Evolutionary conservation across 495 filamentous ascomycete genomes (phyloP), one percentile per base, ranked within the genome.

Genomic region (Aspergillus saccharolyticus): DNA sequence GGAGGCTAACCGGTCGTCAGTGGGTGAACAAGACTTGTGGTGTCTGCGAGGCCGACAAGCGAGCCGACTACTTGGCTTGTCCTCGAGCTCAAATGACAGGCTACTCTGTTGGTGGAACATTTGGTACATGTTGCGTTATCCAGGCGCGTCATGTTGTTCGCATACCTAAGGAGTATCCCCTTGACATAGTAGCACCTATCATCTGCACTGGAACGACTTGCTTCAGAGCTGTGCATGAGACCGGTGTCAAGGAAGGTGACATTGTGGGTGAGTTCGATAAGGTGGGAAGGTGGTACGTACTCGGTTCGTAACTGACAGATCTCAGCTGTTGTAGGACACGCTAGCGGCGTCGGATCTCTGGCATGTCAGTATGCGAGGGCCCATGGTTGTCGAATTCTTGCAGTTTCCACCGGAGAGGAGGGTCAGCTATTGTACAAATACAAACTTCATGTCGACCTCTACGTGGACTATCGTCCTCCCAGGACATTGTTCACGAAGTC

Each of bases 181-280:
- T 92, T 21, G 90, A 89, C 63, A 86, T 79, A 28, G 76, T 90
- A 20, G 80, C 89, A 4, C 90, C 89, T 28, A 52, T 92, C 43
- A 80, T 93, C 4, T 91, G 88, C 68, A 89, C 89, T 57, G 89
- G 89, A 67, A 83, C 93, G 67, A 93, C 90, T 28, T 88, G 91
- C 58, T 95, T 91, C 77, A 93, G 91, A 72, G 90, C 87, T 22
- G 70, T 95, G 46, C 92, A 93, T 72, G 89, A 93, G 68, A 89
- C 86, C 3, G 83, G 81, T 20, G 85, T 77, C 0, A 69, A 80
- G 6, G 80, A 89, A 0, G 89, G 89, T 24, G 80, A 93, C 66
- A 83, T 76, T n/a, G 83, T 95, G 30, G 54, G 54, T 56, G 12
- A 44, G 54, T 42, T 16, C 10, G 15, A 8, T 19, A 16, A 17